Base-by-base conservation (phyloP, 805 yeast species). In the Suhomyces prunicola region DNA sequence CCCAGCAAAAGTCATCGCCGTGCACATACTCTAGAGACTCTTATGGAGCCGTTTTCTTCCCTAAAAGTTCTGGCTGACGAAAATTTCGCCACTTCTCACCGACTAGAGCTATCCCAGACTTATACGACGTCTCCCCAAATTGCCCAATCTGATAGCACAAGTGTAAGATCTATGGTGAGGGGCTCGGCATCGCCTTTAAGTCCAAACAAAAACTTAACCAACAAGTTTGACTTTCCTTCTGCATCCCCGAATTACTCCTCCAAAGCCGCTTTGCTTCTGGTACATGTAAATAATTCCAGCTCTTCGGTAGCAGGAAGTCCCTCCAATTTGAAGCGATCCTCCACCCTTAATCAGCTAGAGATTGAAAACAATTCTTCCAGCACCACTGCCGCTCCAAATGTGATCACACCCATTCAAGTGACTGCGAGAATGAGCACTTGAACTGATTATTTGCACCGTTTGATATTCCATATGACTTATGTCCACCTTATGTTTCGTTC, bases 341-440 rank as follows among this genome's bases (percentile, higher is more conserved):
- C 68, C 13, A 72, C 77, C 1, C 54, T 71, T 50, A 60, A 62
- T 6, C 65, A 70, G 49, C 52, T 70, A 15, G 74, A 71, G 35
- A 51, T 69, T 26, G 73, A 69, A 27, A 49, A 66, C 9, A 46
- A 66, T n/a, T 51, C 65, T 6, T 58, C 60, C 19, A 64, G 59
- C 39, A 58, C 61, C 9, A 48, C 54, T 6, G 61, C 67, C 9
- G 71, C 78, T 3, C 77, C 78, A 1, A 72, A 65, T 51, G 70
- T 74, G 5, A 66, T 75, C 9, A 72, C 79, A 0, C 75, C 72
- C 7, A 70, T 75, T 9, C 79, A 73, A 51, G 79, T 74, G 8
- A 71, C 75, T n/a, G 73, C 74, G 17, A 52, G 73, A 47, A 70
- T 70, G 73, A 70, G 73, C 54, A 68, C 74, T 36, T 69, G 52